A percentile compares a stretch with the other conserved stretches of the same genome.
phyloP scores from a whole-genome alignment of 352 stramenopile genomes.

The Pythium vanterpoolii region DNA sequence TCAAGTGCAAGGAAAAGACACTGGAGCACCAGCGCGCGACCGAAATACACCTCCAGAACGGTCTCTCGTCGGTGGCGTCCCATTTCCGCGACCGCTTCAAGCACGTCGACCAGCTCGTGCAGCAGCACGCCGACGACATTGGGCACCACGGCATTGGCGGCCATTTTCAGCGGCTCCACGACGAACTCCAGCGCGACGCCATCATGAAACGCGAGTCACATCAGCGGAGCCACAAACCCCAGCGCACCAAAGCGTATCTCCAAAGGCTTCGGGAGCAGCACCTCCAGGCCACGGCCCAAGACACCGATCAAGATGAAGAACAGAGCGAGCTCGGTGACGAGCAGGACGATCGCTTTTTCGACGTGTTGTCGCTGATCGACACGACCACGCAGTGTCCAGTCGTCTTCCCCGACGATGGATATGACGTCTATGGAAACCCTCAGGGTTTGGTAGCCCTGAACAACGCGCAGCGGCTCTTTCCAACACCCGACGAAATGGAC shows the following conservation, averaged over 20 bases:
- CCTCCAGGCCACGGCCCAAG: not conserved
- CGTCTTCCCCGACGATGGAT: constrained; percentile 32
- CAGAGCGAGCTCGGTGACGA: constrained; percentile 25
- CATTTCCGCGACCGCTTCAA: constrained; percentile 72
- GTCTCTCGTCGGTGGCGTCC: constrained; percentile 42
- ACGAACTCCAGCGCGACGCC: constrained; percentile 33
- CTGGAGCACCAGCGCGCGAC: constrained; percentile 26
- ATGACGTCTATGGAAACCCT: constrained; percentile 34
- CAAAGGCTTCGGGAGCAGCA: not conserved
- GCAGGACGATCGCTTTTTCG: constrained; percentile 8
- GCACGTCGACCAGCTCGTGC: constrained; percentile 43
- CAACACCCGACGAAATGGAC: constrained; percentile 45
- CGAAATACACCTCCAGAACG: constrained; percentile 36
- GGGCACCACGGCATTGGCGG: constrained; percentile 47
- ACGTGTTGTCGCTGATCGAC: constrained; percentile 8
- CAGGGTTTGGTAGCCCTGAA: not conserved
- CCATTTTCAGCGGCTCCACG: constrained; percentile 60
- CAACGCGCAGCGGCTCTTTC: constrained; percentile 36
- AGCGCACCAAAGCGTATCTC: constrained; percentile 7
- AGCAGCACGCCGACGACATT: constrained; percentile 30
- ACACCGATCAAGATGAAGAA: not conserved
- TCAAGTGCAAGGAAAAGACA: constrained; percentile 65
- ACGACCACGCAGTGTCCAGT: constrained; percentile 26
- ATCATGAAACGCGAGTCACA: constrained; percentile 11
- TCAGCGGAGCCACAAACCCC: not conserved